Evolutionary conservation across 2,329 filamentous ascomycete species (phyloP).

Genomic region (Aaosphaeria arxii): DNA sequence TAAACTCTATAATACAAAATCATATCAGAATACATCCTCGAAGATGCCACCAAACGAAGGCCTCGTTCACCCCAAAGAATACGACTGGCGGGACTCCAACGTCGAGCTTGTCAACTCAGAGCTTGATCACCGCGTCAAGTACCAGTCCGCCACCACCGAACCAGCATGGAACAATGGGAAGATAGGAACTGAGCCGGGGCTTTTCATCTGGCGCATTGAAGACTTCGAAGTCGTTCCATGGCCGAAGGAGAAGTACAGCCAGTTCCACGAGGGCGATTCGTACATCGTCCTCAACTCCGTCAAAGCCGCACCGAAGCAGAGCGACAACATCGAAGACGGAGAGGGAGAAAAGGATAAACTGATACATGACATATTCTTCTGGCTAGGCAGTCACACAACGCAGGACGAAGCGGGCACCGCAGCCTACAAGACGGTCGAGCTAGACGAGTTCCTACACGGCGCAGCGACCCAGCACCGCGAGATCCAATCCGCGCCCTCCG

Average conservation of each 20-base stretch:
- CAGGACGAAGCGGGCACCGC: slow-evolving; percentile 68
- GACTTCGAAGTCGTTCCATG: slow-evolving; percentile 63
- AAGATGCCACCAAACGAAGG: slow-evolving; percentile 62
- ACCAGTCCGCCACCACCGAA: slow-evolving; percentile 62
- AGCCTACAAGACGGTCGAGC: slow-evolving; percentile 68
- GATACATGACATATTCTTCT: slow-evolving; percentile 66
- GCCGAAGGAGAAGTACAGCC: slow-evolving; percentile 55
- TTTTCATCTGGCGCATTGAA: slow-evolving; percentile 66
- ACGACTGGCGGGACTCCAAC: slow-evolving; percentile 67
- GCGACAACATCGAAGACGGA: slow-evolving; percentile 29
- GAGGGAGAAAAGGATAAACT: slow-evolving; percentile 19
- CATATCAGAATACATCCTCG: not conserved
- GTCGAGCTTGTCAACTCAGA: slow-evolving; percentile 63
- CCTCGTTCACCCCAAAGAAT: slow-evolving; percentile 61
- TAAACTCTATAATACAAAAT: too few relatives aligned
- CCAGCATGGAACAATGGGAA: slow-evolving; percentile 64
- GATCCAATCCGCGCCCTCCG: slow-evolving; percentile 57
- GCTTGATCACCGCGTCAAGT: slow-evolving; percentile 66
- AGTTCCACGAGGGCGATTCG: slow-evolving; percentile 67
- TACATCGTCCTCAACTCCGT: slow-evolving; percentile 64
- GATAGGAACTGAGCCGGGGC: slow-evolving; percentile 53
- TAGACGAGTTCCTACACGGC: slow-evolving; percentile 65
- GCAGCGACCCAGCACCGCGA: slow-evolving; percentile 64
- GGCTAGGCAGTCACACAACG: slow-evolving; percentile 63
- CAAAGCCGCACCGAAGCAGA: slow-evolving; percentile 48